Base-by-base conservation (phyloP, 192 early-diverging fungal genomes). In the Podila clonocystis region DNA sequence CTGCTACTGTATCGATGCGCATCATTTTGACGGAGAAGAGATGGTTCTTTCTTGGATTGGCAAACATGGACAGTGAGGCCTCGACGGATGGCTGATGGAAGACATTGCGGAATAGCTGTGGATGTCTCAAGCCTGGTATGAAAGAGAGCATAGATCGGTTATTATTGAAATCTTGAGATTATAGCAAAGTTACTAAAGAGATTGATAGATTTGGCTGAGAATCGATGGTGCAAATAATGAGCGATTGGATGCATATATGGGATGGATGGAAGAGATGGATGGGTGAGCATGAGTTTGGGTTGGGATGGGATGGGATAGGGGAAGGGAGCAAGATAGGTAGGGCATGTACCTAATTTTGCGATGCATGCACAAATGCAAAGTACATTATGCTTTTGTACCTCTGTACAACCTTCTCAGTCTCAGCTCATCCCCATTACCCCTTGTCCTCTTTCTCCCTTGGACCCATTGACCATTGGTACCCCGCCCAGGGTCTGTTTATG, bases 1-100 rank as follows among this genome's bases (percentile, higher is more conserved):
- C 75, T 13, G 75, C 75, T 20, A 78, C 69, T 11, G 75, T 78
- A 52, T 78, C 75, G 33, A 78, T 78, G 50, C 75, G 75, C 75
- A 78, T 78, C 75, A 70, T 72, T 50, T 78, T 78, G 29, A 61
- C 75, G n/a, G 75, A 78, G 59, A 78, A 70, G 7, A 78, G 58
- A 36, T 72, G 63, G 6, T 49, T 36, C 50, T 72, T 70, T 7
- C 50, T 63, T 2, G 75, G 75, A 50, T 78, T 61, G 24, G 69
- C 75, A 22, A 78, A 24, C 69, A 71, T 70, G 17, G 75, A 60
- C 8, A 78, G 63, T 1, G 62, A 68, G n/a, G 69, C 68, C 50
- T 78, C 75, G 52, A 78, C 75, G 0, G 75, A 78, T 7, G 75
- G 69, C 26, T 28, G 58, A 67, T 78, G 69, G 48, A 78, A 78